phyloP scores from a whole-genome alignment of 257 asterid species.

The Cordia subcordata region DNA sequence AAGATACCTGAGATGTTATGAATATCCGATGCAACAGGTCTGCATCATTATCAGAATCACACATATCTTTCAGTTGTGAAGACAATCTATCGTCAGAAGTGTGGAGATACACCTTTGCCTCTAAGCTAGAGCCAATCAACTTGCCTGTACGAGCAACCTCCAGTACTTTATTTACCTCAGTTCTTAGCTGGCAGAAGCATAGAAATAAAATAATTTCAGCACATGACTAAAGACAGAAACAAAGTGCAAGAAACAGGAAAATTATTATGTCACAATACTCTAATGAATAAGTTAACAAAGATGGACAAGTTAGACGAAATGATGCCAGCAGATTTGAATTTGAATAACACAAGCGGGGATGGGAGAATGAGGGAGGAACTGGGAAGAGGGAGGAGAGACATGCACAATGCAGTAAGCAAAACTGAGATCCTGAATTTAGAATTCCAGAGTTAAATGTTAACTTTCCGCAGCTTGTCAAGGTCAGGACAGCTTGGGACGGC shows the following conservation, averaged over 20 bases:
- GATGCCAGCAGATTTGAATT: not conserved
- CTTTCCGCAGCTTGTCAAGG: no score
- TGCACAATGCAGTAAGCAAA: no score
- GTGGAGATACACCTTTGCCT: conserved; percentile 79
- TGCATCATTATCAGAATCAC: conserved; percentile 59
- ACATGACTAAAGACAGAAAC: not conserved
- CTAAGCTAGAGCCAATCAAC: conserved; percentile 90
- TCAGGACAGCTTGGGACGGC: no score
- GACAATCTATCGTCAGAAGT: conserved; percentile 50
- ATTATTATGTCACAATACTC: not conserved
- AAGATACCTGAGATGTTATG: conserved; percentile 81
- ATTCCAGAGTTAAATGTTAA: no score
- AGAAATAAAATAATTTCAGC: not conserved
- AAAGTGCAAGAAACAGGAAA: not conserved
- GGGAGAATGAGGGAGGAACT: no score
- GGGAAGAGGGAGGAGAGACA: no score
- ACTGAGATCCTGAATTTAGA: no score
- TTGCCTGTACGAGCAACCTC: conserved; percentile 80
- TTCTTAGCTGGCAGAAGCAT: conserved; percentile 80
- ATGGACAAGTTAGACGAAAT: not conserved
- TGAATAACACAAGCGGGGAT: not conserved
- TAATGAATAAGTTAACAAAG: no score
- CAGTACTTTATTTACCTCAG: conserved; percentile 96
- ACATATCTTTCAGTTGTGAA: conserved; percentile 42
- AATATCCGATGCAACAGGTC: conserved; percentile 80